Conservation (phyloP, 2,329 filamentous ascomycete genomes). For the Scedosporium boydii region DNA sequence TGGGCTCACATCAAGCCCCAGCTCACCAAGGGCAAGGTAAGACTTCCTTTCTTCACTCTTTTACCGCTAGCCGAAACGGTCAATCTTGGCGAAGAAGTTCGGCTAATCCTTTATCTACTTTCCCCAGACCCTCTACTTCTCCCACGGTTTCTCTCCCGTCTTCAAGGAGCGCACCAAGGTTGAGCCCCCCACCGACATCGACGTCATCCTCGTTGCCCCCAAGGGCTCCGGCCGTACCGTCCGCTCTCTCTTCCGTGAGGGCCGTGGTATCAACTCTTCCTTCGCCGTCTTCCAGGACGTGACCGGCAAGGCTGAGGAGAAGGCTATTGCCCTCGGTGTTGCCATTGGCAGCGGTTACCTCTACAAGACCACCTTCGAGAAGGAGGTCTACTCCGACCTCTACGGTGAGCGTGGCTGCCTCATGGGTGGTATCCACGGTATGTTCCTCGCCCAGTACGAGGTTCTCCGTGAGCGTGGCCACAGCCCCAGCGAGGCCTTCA, state of each 20-base stretch:
- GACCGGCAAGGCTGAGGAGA: slow-evolving; percentile 95
- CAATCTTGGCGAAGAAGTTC: background rate
- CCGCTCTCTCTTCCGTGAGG: slow-evolving; percentile 96
- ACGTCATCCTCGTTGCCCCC: slow-evolving; percentile 98
- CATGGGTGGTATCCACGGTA: slow-evolving; percentile 99
- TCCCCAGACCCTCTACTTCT: slow-evolving; percentile 93
- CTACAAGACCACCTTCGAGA: slow-evolving; percentile 99
- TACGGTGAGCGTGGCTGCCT: slow-evolving; percentile 99
- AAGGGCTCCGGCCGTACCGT: slow-evolving; percentile 99
- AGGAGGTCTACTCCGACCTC: slow-evolving; percentile 99
- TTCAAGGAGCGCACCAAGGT: slow-evolving; percentile 99
- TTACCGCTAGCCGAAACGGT: background rate
- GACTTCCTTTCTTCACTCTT: slow-evolving; percentile 13
- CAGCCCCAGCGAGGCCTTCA: slow-evolving; percentile 97
- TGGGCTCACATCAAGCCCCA: slow-evolving; percentile 98
- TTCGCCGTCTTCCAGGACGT: slow-evolving; percentile 98
- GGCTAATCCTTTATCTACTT: slow-evolving; percentile 13
- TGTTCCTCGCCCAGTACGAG: slow-evolving; percentile 99
- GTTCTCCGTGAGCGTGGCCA: slow-evolving; percentile 98
- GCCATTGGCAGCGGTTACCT: slow-evolving; percentile 97
- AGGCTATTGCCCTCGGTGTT: slow-evolving; percentile 91
- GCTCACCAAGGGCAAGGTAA: slow-evolving; percentile 95
- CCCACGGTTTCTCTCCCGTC: slow-evolving; percentile 98
- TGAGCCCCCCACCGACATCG: slow-evolving; percentile 88
- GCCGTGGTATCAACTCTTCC: slow-evolving; percentile 99